Base-by-base conservation (phyloP, 2,329 filamentous ascomycete species). In the Xylaria multiplex region DNA sequence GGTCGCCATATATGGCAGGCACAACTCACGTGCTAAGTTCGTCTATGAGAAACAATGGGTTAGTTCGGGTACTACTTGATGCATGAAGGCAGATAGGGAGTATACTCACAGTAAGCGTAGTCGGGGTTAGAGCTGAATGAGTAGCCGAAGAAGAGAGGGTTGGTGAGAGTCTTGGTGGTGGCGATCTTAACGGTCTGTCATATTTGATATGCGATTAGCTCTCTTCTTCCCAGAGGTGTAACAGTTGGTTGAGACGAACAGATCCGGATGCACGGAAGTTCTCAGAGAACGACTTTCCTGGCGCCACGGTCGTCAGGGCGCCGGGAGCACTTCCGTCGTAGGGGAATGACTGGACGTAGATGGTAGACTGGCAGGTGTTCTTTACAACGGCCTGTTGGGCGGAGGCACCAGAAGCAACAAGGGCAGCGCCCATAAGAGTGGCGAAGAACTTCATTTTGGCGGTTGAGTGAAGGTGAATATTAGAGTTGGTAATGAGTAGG, bases 111-210 rank as follows among this genome's bases (percentile, higher is more conserved):
- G 74, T 81, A 82, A 59, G 76, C 77, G 43, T 78, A 77, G 72
- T 80, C 67, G 5, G 78, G 77, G 69, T 75, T 76, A 2, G 64
- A 58, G 54, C 70, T 70, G 67, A 80, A 81, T 0, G 79, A 81
- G 72, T 82, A 82, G 53, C 80, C 80, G 65, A 81, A 78, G 75
- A 81, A 81, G 5, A 82, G 76, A 1, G 79, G 80, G 27, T 54
- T 69, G 56, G 66, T 68, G 6, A 82, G 76, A 24, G 76, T 78
- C 73, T 74, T 79, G 68, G 73, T 77, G 45, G 71, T 80, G 40
- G 77, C 79, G 60, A 82, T 74, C 75, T 82, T 82, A 52, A 82
- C 70, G 55, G 80, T 81, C 79, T 81, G 54, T n/a, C 56, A 40
- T 57, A 45, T 54, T 80, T 57, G 55, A 50, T 55, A 54, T 32